phyloP scores from a whole-genome alignment of 306 rosid genomes.

The Ochetophila trinervis region DNA sequence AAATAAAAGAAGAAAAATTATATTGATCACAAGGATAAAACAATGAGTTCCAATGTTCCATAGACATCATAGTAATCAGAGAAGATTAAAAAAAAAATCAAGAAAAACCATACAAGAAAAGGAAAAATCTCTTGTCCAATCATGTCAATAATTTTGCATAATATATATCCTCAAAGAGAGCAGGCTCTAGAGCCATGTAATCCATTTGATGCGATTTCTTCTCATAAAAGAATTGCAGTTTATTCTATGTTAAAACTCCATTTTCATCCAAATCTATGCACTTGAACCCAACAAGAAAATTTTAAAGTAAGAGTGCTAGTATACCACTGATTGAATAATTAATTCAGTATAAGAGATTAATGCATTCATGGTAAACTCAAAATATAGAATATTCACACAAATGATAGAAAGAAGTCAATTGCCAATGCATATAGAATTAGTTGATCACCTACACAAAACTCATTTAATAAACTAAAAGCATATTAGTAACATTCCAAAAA shows the following conservation, averaged over 20 bases:
- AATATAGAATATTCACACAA: neutral
- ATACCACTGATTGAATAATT: constrained; percentile 17
- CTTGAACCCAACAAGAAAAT: constrained; percentile 70
- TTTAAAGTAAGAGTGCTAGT: constrained; percentile 25
- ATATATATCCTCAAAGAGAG: constrained; percentile 95
- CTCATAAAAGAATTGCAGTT: constrained; percentile 96
- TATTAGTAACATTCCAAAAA: neutral
- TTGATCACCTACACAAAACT: neutral
- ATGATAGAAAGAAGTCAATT: neutral
- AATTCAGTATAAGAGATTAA: constrained; percentile 2
- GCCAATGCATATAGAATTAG: neutral
- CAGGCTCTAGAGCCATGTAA: constrained; percentile 99
- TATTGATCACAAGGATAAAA: neutral
- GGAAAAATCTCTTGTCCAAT: constrained; percentile 77
- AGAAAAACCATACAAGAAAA: constrained; percentile 26
- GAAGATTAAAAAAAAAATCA: constrained; percentile 9
- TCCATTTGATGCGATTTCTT: constrained; percentile 99
- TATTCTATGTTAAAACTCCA: constrained; percentile 83
- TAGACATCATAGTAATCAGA: neutral
- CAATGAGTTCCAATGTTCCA: neutral
- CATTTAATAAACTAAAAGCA: neutral
- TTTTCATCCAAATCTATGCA: constrained; percentile 98
- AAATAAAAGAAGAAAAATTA: neutral
- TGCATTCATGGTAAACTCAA: constrained; percentile 16
- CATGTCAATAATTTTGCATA: constrained; percentile 98